Evolutionary conservation across 306 rosid genomes (phyloP).

Genomic region (Rosa chinensis): DNA sequence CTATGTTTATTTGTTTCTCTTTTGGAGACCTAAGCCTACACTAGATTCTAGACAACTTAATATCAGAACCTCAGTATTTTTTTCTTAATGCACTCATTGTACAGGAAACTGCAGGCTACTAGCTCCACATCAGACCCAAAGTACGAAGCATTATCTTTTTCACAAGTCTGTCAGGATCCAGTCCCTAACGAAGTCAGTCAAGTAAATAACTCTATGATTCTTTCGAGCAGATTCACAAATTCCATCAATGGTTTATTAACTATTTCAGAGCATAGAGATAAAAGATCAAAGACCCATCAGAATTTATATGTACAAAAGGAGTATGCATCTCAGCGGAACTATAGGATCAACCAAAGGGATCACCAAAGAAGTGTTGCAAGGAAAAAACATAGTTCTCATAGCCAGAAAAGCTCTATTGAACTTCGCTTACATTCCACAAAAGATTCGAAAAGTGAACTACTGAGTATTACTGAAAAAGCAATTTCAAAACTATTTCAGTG

Average conservation of each 20-base stretch:
- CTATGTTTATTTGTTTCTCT: background rate
- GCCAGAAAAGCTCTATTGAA: conserved; percentile 38
- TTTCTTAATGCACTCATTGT: conserved; percentile 25
- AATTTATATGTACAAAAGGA: conserved; percentile 42
- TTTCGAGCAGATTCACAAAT: conserved; percentile 39
- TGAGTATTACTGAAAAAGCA: conserved; percentile 38
- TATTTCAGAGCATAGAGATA: conserved; percentile 33
- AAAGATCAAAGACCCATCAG: conserved; percentile 27
- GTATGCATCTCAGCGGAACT: conserved; percentile 34
- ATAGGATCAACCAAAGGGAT: conserved; percentile 30
- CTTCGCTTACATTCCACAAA: conserved; percentile 37
- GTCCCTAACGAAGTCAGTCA: conserved; percentile 30
- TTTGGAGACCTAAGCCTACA: background rate
- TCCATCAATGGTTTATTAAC: conserved; percentile 17
- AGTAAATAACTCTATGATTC: conserved; percentile 26
- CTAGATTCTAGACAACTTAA: background rate
- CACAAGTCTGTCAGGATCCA: conserved; percentile 25
- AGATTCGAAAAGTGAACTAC: conserved; percentile 39
- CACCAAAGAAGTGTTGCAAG: conserved; percentile 34
- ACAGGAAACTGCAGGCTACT: conserved; percentile 47
- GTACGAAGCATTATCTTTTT: conserved; percentile 17
- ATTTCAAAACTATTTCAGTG: conserved; percentile 44
- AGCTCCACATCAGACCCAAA: conserved; percentile 22
- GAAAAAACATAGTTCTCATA: conserved; percentile 28
- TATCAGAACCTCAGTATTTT: conserved; percentile 11